Evolutionary conservation across 371 early-diverging fungal species (phyloP).

Genomic region (Mortierella sp.): DNA sequence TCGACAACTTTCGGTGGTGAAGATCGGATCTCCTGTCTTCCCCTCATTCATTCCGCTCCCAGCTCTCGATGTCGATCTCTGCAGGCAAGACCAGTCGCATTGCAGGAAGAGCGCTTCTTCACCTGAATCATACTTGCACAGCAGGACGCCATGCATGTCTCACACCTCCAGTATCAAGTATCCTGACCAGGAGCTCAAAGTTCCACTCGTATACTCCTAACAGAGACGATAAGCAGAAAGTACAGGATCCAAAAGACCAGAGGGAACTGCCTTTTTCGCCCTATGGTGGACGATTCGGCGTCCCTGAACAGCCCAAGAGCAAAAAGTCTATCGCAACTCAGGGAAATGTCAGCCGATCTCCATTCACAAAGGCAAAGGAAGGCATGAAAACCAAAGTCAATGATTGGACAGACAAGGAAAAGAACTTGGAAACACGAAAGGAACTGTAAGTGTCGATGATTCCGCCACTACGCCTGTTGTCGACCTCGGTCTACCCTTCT

Average conservation of each 20-base stretch:
- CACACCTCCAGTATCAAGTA: background rate
- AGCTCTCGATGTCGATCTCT: conserved; percentile 8
- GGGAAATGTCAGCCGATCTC: conserved; percentile 26
- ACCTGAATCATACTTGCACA: background rate
- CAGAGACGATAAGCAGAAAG: background rate
- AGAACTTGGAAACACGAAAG: conserved; percentile 47
- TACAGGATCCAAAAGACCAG: background rate
- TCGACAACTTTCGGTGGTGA: no score
- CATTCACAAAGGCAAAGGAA: conserved; percentile 44
- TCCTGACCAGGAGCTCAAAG: background rate
- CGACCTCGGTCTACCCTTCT: no score
- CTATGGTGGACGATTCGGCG: conserved; percentile 51
- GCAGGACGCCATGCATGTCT: background rate
- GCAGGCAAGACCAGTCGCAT: background rate
- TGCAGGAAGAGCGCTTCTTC: conserved; percentile 9
- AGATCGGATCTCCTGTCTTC: background rate
- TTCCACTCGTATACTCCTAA: background rate
- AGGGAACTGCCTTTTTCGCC: conserved; percentile 31
- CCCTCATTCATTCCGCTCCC: background rate
- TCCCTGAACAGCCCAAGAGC: conserved; percentile 48
- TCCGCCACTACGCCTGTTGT: no score
- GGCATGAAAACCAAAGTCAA: conserved; percentile 36
- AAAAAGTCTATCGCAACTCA: conserved; percentile 24
- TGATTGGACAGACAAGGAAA: conserved; percentile 48
- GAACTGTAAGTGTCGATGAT: conserved; percentile 30